phyloP scores from a whole-genome alignment of 176 grass and related monocot genomes.

The Tillandsia leiboldiana region DNA sequence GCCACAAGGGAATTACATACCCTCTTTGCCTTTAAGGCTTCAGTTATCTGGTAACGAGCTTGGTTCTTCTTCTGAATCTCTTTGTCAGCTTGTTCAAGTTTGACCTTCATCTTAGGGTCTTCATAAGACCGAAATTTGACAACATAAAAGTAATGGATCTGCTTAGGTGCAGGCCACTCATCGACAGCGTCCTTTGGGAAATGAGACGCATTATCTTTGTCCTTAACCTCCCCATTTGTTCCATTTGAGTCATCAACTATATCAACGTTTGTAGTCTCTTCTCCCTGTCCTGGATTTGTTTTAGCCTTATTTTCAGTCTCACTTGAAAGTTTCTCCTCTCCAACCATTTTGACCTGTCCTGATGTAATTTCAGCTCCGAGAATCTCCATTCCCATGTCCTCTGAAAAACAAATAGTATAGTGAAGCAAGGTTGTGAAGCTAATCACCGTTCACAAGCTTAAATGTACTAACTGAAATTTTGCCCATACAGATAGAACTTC shows the following conservation, averaged over 20 bases:
- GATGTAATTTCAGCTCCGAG: conserved; percentile 47
- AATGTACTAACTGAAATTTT: no score
- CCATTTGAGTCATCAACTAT: conserved; percentile 35
- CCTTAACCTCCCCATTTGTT: conserved; percentile 26
- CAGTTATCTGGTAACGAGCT: conserved; percentile 39
- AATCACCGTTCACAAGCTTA: no score
- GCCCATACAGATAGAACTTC: no score
- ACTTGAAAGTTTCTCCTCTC: conserved; percentile 42
- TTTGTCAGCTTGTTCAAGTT: conserved; percentile 74
- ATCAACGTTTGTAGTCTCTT: conserved; percentile 42
- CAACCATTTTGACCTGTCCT: conserved; percentile 45
- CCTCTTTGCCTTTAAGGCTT: conserved; percentile 67
- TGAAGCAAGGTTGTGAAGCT: no score
- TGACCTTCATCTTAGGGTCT: conserved; percentile 76
- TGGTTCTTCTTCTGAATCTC: conserved; percentile 74
- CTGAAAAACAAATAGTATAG: not conserved
- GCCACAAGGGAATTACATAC: conserved; percentile 23
- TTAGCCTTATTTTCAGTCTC: conserved; percentile 56
- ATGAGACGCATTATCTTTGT: conserved; percentile 23
- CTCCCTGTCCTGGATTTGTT: conserved; percentile 27
- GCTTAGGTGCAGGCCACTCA: conserved; percentile 78
- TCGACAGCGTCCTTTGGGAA: conserved; percentile 63
- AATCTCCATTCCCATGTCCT: conserved; percentile 80
- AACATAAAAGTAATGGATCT: conserved; percentile 60
- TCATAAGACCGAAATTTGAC: conserved; percentile 59